phyloP scores from a whole-genome alignment of 345 rosid genomes.

The Ricinus communis region DNA sequence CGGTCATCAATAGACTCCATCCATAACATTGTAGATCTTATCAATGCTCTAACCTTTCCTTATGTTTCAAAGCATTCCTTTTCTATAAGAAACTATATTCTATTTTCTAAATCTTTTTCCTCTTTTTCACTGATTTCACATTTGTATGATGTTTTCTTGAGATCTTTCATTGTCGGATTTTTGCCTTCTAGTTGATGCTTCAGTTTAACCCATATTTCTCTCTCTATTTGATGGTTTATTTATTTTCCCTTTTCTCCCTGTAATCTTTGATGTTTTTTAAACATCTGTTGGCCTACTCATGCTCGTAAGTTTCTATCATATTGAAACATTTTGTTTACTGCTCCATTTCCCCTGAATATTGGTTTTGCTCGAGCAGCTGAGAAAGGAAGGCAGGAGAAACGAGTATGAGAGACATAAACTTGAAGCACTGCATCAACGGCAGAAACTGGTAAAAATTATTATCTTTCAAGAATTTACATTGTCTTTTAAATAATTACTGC shows the following conservation, averaged over 20 bases:
- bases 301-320: slow-evolving; percentile 11
- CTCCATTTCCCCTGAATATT: slow-evolving; percentile 9
- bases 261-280: background rate
- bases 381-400: slow-evolving; percentile 94
- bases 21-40: background rate
- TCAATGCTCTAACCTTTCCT: background rate
- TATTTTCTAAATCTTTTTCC: too few species aligned
- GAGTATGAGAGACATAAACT: slow-evolving; percentile 97
- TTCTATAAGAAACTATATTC: too few species aligned
- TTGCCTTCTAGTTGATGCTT: background rate
- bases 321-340: background rate
- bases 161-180: too few species aligned
- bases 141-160: too few species aligned
- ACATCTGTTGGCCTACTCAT: background rate
- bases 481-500: background rate
- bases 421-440: slow-evolving; percentile 92
- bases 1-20: background rate
- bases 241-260: background rate
- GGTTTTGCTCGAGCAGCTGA: slow-evolving; percentile 54
- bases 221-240: background rate
- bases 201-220: background rate
- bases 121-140: too few species aligned
- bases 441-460: slow-evolving; percentile 42
- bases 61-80: too few species aligned
- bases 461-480: slow-evolving; percentile 8